Conservation (phyloP, 1,139 yeast genomes). For the Scheffersomyces segobiensis region DNA sequence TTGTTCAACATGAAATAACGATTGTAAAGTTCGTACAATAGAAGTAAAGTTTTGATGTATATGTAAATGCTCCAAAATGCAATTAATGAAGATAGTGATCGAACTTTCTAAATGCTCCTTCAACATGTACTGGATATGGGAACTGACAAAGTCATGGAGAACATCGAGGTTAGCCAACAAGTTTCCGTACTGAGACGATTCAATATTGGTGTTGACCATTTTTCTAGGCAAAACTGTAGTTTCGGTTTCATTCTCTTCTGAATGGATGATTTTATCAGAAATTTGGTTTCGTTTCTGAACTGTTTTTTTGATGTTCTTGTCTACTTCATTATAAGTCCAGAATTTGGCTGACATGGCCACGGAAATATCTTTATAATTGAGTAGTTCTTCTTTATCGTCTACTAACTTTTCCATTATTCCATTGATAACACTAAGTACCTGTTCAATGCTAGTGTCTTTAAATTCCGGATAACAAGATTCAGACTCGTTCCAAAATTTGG, state of each 20-base stretch:
- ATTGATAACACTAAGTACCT: slow-evolving; percentile 35
- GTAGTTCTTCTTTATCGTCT: slow-evolving; percentile 5
- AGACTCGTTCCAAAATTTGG: slow-evolving; percentile 10
- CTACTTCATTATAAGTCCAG: slow-evolving; percentile 24
- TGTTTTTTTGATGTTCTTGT: slow-evolving; percentile 21
- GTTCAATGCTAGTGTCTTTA: slow-evolving; percentile 26
- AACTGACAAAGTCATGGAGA: slow-evolving; percentile 22
- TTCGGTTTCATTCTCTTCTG: slow-evolving; percentile 13
- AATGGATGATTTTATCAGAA: slow-evolving; percentile 10
- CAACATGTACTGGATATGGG: slow-evolving; percentile 27
- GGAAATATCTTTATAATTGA: slow-evolving; percentile 32
- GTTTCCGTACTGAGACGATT: slow-evolving; percentile 29
- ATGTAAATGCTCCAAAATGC: slow-evolving; percentile 38
- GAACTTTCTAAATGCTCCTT: slow-evolving; percentile 17
- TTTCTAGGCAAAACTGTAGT: slow-evolving; percentile 18
- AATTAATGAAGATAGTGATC: slow-evolving; percentile 33
- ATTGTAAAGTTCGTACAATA: slow-evolving; percentile 22
- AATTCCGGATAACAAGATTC: slow-evolving; percentile 3
- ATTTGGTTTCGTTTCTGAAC: slow-evolving; percentile 10
- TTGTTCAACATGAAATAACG: slow-evolving; percentile 19
- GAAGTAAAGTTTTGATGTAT: slow-evolving; percentile 40
- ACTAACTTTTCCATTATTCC: slow-evolving; percentile 20
- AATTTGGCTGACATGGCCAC: slow-evolving; percentile 32
- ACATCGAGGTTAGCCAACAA: slow-evolving; percentile 31
- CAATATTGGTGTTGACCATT: slow-evolving; percentile 21